Evolutionary conservation across 371 early-diverging fungal genomes (phyloP).

Genomic region (Mortierella sp.): DNA sequence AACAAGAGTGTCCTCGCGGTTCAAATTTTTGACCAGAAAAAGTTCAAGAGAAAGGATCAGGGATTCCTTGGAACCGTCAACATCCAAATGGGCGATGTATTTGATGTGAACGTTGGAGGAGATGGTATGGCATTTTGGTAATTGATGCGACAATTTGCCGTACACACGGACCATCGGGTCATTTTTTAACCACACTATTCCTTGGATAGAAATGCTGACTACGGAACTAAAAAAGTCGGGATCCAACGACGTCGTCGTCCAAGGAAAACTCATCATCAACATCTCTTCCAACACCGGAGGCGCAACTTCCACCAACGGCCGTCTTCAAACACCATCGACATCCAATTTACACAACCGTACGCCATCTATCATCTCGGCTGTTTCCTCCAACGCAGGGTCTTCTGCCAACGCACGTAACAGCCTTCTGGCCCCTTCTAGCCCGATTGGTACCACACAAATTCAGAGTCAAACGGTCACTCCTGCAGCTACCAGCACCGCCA

Average conservation of each 20-base stretch:
- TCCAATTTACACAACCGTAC: conserved; percentile 30
- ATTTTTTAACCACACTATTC: background rate
- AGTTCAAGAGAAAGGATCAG: conserved; percentile 93
- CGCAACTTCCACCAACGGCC: conserved; percentile 53
- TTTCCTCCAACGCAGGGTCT: conserved; percentile 26
- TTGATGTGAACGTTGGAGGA: conserved; percentile 78
- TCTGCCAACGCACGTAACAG: conserved; percentile 38
- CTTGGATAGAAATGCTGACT: conserved; percentile 82
- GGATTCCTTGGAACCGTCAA: conserved; percentile 96
- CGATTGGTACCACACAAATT: conserved; percentile 6
- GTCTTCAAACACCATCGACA: conserved; percentile 56
- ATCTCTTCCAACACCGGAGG: conserved; percentile 70
- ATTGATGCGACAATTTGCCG: background rate
- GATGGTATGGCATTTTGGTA: conserved; percentile 68
- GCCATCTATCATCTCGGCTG: conserved; percentile 38
- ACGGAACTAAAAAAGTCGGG: conserved; percentile 87
- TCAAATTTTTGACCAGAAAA: conserved; percentile 96
- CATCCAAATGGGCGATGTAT: conserved; percentile 81
- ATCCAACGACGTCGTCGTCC: conserved; percentile 80
- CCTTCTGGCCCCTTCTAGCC: conserved; percentile 11
- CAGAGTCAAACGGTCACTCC: conserved; percentile 10
- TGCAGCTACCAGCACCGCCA: conserved; percentile 23
- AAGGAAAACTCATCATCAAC: conserved; percentile 83
- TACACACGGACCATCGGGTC: conserved; percentile 1
- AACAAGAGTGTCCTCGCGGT: conserved; percentile 86